Conservation (phyloP, 129 eudicot genomes). For the Helichrysum umbraculigerum region DNA sequence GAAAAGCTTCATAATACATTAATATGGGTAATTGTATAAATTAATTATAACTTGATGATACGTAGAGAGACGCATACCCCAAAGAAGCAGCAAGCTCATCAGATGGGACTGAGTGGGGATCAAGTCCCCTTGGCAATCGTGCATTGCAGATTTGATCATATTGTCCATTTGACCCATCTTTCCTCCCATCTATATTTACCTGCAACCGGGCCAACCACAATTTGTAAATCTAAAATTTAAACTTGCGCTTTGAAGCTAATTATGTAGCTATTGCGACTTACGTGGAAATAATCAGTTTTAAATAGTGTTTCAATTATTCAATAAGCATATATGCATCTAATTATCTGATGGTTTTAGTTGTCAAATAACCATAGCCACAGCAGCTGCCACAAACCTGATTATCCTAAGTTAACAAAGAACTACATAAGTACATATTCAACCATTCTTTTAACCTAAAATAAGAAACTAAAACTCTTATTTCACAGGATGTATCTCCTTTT, state of each 20-base stretch:
- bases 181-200: slow-evolving; percentile 64
- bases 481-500: not conserved
- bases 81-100: slow-evolving; percentile 89
- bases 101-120: slow-evolving; percentile 91
- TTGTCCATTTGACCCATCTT: slow-evolving; percentile 71
- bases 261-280: not conserved
- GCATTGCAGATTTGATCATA: slow-evolving; percentile 87
- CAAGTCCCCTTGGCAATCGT: slow-evolving; percentile 85
- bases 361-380: not conserved
- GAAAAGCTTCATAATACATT: not conserved
- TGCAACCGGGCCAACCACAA: slow-evolving; percentile 40
- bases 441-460: not conserved
- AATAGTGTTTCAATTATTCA: not conserved
- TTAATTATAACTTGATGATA: not conserved
- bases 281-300: not conserved
- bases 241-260: not conserved
- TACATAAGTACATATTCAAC: too few species aligned
- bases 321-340: not conserved
- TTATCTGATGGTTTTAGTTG: not conserved
- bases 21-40: not conserved
- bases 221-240: not conserved
- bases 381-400: not conserved
- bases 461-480: too few species aligned
- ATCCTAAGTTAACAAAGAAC: not conserved
- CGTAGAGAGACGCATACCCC: slow-evolving; percentile 45